These are phyloP conservation scores for Rhodotorula paludigena DNA, from an alignment of 768 basidiomycete species.

Conservation along the genomic window DNA sequence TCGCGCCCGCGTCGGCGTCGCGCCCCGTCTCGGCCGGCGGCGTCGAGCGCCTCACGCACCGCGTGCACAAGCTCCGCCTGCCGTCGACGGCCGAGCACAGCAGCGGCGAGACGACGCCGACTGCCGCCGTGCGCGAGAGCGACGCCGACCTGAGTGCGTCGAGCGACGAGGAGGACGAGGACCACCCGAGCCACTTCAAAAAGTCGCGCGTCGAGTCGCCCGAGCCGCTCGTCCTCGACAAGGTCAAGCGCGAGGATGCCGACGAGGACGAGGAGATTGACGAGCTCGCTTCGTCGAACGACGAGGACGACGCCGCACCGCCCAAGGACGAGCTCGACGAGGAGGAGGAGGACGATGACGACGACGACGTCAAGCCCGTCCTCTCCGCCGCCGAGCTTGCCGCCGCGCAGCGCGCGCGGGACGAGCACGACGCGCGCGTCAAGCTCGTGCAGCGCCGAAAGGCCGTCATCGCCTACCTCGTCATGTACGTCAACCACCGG, in stretches of 20 bases:
- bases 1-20: conserved; percentile 9
- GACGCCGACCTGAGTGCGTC: conserved; percentile 14
- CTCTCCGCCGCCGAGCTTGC: neutral
- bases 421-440: neutral
- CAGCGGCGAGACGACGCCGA: neutral
- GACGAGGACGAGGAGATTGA: conserved; percentile 1
- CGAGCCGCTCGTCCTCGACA: neutral
- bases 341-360: neutral
- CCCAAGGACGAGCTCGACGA: too few species aligned
- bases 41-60: conserved; percentile 36
- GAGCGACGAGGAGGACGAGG: conserved; percentile 28
- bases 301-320: neutral
- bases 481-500: conserved; percentile 26
- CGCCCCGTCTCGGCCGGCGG: conserved; percentile 36
- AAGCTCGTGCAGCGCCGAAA: conserved; percentile 8
- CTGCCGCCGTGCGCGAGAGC: neutral
- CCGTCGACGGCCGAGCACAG: conserved; percentile 4
- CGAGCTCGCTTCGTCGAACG: neutral
- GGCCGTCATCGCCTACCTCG: conserved; percentile 27
- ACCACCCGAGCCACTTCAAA: conserved; percentile 1
- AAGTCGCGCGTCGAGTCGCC: conserved; percentile 8
- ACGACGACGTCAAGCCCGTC: neutral
- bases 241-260: conserved; percentile 7
- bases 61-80: conserved; percentile 33
- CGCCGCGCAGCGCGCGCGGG: neutral